Evolutionary conservation across 495 filamentous ascomycete species (phyloP).

Genomic region (Neurospora sp.): DNA sequence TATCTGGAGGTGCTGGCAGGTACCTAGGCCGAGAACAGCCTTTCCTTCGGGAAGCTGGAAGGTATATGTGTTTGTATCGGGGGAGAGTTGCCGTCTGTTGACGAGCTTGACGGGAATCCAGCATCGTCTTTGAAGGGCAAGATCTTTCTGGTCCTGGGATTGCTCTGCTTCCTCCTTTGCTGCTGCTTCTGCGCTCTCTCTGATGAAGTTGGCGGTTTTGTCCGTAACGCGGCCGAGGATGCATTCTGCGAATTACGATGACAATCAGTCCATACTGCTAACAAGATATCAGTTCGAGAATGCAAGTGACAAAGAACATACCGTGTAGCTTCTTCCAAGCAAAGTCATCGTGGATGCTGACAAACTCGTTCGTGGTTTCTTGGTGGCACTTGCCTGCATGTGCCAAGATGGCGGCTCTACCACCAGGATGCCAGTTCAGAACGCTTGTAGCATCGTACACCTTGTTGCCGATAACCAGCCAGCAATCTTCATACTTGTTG

Average conservation of each 20-base stretch:
- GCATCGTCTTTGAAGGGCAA: conserved; percentile 6
- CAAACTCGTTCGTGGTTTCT: conserved; percentile 3
- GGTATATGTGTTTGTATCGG: conserved; percentile 22
- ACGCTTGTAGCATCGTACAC: conserved; percentile 68
- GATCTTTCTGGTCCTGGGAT: not conserved
- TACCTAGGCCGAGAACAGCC: conserved; percentile 17
- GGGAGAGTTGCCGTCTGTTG: conserved; percentile 10
- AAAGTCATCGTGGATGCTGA: conserved; percentile 7
- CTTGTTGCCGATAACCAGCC: conserved; percentile 61
- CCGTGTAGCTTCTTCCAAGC: conserved; percentile 4
- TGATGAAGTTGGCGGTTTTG: conserved; percentile 27
- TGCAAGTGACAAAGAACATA: not conserved
- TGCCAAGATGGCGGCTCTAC: conserved; percentile 32
- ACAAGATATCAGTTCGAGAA: not conserved
- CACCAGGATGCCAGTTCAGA: conserved; percentile 60
- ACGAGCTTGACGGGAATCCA: conserved; percentile 15
- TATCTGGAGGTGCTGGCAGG: conserved; percentile 26
- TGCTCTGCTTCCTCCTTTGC: conserved; percentile 11
- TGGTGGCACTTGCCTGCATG: conserved; percentile 7
- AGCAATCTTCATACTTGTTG: conserved; percentile 54
- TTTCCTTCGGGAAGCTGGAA: conserved; percentile 17
- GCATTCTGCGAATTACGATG: conserved; percentile 15
- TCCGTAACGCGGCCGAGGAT: conserved; percentile 26
- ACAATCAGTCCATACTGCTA: not conserved
- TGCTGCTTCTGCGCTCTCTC: conserved; percentile 16